Conservation (phyloP, 148 eudicot species). For the Rhododendron simsii region DNA sequence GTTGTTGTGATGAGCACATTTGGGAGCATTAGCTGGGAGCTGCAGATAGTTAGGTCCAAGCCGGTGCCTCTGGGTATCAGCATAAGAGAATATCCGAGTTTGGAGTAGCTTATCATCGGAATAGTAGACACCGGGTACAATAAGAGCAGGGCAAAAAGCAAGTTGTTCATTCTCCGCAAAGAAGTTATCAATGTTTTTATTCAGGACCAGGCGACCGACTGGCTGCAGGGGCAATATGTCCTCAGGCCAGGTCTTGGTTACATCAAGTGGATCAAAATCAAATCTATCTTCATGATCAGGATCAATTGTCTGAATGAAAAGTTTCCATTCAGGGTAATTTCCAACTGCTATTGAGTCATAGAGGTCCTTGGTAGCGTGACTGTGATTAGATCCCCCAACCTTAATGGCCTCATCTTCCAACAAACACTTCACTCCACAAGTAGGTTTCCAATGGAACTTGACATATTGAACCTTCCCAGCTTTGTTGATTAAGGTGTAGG, state of each 20-base stretch:
- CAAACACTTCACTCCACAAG: constrained; percentile 81
- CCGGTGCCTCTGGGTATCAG: constrained; percentile 95
- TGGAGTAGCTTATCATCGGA: constrained; percentile 94
- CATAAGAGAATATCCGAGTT: constrained; percentile 74
- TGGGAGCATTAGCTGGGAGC: constrained; percentile 92
- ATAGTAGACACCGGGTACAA: constrained; percentile 84
- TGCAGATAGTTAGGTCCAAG: constrained; percentile 92
- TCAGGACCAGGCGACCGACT: constrained; percentile 89
- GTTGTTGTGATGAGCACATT: constrained; percentile 87
- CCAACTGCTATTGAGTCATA: constrained; percentile 92
- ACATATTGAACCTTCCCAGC: constrained; percentile 79
- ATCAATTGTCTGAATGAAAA: constrained; percentile 78
- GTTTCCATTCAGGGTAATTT: constrained; percentile 91
- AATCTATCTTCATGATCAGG: constrained; percentile 83
- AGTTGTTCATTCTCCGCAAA: constrained; percentile 91
- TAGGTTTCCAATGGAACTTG: constrained; percentile 96
- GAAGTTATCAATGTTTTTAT: constrained; percentile 92
- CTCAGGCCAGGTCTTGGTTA: constrained; percentile 92
- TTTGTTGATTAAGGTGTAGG: constrained; percentile 72
- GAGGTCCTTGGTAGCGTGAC: constrained; percentile 94
- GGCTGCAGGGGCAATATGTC: constrained; percentile 87
- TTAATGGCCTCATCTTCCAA: constrained; percentile 75
- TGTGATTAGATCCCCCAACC: constrained; percentile 90
- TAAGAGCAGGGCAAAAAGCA: constrained; percentile 75
- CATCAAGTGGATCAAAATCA: constrained; percentile 94